Percentiles rank a stretch among this genome's conserved stretches.
Conservation (phyloP, 495 filamentous ascomycete genomes). For the Aspergillus indologenus region DNA sequence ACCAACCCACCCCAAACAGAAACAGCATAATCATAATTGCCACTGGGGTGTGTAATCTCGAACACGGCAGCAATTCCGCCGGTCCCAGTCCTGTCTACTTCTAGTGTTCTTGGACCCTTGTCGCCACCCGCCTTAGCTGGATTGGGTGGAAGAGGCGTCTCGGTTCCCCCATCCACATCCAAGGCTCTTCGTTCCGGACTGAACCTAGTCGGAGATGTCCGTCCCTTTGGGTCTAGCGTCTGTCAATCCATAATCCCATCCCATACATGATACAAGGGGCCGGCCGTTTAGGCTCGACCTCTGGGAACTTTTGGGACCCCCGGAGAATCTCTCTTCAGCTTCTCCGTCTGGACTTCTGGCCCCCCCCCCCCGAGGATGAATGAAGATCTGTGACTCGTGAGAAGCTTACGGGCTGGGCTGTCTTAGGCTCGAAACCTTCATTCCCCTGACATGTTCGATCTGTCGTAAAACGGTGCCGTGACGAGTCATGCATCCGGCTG, state of each 20-base stretch:
- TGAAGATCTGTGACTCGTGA: background rate
- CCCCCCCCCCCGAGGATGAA: no score
- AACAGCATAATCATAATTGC: background rate
- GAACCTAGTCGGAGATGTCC: background rate
- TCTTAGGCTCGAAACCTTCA: no score
- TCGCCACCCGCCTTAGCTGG: background rate
- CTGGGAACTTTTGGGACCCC: no score
- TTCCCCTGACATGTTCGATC: background rate
- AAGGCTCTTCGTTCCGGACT: background rate
- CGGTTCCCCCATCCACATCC: background rate
- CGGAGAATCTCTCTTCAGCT: no score
- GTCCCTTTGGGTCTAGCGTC: background rate
- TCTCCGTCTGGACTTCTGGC: no score
- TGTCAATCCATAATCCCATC: no score
- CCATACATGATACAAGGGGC: no score
- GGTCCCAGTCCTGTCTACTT: background rate
- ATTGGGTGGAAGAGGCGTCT: background rate
- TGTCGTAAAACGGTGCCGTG: background rate
- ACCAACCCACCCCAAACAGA: background rate
- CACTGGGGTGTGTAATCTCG: background rate
- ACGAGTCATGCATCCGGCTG: background rate
- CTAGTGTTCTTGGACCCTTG: background rate
- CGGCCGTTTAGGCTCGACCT: no score
- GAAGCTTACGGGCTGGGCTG: background rate
- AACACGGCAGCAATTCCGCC: background rate